These are phyloP conservation scores for Grosmannia serpens DNA, from an alignment of 2,329 filamentous ascomycete species.

Conservation along the genomic window DNA sequence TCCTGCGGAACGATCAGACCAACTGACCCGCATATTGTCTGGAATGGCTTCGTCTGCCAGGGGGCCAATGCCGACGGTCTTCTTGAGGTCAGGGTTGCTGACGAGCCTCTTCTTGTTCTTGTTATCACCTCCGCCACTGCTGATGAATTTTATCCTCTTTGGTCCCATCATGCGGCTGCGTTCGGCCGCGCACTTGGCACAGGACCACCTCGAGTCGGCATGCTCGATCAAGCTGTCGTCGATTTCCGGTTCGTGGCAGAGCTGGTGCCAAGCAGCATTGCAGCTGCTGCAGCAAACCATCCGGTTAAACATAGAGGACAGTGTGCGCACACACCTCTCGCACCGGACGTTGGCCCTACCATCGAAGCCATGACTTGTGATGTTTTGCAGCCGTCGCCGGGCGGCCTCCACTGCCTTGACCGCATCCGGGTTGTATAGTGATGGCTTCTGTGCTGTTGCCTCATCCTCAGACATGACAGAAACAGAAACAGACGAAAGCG, in stretches of 20 bases:
- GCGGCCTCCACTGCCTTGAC: slow-evolving; percentile 21
- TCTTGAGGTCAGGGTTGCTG: neutral
- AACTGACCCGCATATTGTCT: slow-evolving; percentile 19
- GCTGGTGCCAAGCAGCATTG: slow-evolving; percentile 69
- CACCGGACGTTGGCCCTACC: slow-evolving; percentile 51
- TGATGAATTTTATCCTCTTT: neutral
- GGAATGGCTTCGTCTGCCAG: neutral
- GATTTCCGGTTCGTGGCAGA: slow-evolving; percentile 68
- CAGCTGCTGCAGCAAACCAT: slow-evolving; percentile 83
- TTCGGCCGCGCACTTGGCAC: slow-evolving; percentile 39
- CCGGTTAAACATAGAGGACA: slow-evolving; percentile 61
- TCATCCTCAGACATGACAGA: neutral
- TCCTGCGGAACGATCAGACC: slow-evolving; percentile 24
- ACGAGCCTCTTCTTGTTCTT: slow-evolving; percentile 10
- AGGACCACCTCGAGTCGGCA: slow-evolving; percentile 60
- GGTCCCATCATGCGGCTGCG: slow-evolving; percentile 22
- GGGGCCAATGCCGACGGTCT: slow-evolving; percentile 1
- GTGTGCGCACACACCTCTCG: slow-evolving; percentile 59
- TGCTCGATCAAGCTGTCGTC: slow-evolving; percentile 52
- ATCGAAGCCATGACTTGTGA: slow-evolving; percentile 41
- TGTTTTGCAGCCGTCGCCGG: slow-evolving; percentile 19
- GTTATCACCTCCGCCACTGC: slow-evolving; percentile 1
- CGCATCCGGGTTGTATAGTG: slow-evolving; percentile 44
- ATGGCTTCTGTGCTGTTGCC: neutral
- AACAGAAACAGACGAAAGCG: neutral